A percentile compares a stretch with the other conserved stretches of the same genome.
Evolutionary conservation across 148 eudicot species (phyloP).

Genomic region (Spergularia bocconei): DNA sequence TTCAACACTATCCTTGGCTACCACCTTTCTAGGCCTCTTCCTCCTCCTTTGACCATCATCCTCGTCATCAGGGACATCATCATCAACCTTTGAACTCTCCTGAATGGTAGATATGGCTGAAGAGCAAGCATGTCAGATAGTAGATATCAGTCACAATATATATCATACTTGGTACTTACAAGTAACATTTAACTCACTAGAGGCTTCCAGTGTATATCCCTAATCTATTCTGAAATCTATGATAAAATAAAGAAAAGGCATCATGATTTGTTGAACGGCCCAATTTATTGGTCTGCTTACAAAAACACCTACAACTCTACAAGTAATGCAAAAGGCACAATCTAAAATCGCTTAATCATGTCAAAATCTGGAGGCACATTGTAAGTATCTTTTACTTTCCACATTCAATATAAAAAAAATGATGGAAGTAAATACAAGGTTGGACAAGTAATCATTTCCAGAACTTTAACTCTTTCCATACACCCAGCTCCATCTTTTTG

Average conservation of each 20-base stretch:
- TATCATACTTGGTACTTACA: neutral
- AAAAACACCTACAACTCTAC: neutral
- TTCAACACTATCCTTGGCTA: constrained; percentile 64
- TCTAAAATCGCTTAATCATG: neutral
- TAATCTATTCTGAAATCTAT: neutral
- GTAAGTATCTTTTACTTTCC: neutral
- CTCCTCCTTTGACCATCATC: constrained; percentile 96
- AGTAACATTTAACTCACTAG: neutral
- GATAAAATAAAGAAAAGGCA: neutral
- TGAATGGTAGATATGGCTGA: constrained; percentile 49
- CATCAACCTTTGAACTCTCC: constrained; percentile 70
- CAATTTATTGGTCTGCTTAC: neutral
- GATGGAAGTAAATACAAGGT: neutral
- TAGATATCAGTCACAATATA: neutral
- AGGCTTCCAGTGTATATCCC: neutral
- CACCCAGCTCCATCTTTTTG: neutral
- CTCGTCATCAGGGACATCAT: constrained; percentile 84
- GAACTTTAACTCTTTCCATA: neutral
- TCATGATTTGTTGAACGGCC: neutral
- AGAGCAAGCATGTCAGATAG: constrained; percentile 20
- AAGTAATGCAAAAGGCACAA: constrained; percentile 2
- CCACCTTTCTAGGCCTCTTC: constrained; percentile 76
- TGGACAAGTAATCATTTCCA: neutral
- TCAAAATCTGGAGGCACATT: neutral
- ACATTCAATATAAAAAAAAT: neutral